These are phyloP conservation scores for Nakaseomyces uthaithaninus DNA, from an alignment of 1,139 yeast genomes.

Conservation along the genomic window DNA sequence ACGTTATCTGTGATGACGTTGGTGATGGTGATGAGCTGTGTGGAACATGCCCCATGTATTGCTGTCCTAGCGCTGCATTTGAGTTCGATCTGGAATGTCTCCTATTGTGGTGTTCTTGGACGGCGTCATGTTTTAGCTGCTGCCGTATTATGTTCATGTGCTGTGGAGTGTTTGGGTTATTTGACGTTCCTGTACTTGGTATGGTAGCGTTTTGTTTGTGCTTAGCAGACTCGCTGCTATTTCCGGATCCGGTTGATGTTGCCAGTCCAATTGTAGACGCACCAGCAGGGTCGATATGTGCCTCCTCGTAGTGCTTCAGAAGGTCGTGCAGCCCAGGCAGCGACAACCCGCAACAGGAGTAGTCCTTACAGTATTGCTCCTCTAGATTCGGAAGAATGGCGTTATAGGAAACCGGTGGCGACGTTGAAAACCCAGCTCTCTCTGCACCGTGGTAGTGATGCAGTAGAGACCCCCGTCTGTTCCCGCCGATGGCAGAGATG, in stretches of 20 bases:
- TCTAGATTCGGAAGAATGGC: constrained; percentile 73
- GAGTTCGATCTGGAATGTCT: not conserved
- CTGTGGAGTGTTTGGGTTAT: constrained; percentile 6
- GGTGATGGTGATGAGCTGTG: constrained; percentile 1
- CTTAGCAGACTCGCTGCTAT: not conserved
- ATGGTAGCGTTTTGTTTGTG: not conserved
- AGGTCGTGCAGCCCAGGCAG: constrained; percentile 90
- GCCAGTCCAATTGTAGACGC: too few relatives aligned
- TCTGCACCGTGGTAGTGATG: constrained; percentile 3
- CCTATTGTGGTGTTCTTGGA: not conserved
- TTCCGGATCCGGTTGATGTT: too few relatives aligned
- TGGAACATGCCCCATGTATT: constrained; percentile 6
- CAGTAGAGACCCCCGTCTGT: constrained; percentile 2
- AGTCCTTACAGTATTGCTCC: constrained; percentile 93
- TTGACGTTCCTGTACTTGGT: not conserved
- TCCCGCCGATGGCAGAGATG: not conserved
- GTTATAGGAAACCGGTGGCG: constrained; percentile 7
- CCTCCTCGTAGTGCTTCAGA: constrained; percentile 90
- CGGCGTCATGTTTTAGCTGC: constrained; percentile 3
- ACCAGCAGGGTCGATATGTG: constrained; percentile 48
- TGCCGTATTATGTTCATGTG: constrained; percentile 7
- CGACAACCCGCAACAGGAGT: constrained; percentile 88
- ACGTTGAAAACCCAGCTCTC: constrained; percentile 3
- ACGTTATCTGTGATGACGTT: constrained; percentile 3
- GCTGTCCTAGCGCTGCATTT: constrained; percentile 2